Evolutionary conservation across 2,329 filamentous ascomycete species (phyloP).

Genomic region (Nigrospora sphaerica): DNA sequence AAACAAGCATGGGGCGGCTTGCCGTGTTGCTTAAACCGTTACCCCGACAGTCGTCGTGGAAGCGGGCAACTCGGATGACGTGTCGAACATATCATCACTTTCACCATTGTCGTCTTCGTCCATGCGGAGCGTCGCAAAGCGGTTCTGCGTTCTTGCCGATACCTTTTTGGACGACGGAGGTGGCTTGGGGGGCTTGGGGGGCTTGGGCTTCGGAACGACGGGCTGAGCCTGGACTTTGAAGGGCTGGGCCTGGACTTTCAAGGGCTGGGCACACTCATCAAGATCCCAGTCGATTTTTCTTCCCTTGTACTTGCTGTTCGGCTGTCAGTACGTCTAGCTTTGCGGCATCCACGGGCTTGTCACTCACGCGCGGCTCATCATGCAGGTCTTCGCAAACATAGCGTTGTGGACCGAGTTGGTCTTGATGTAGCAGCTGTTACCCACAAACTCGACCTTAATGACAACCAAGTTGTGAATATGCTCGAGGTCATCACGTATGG

Average conservation of each 20-base stretch:
- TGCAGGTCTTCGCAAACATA: conserved; percentile 68
- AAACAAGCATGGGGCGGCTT: too few relatives aligned
- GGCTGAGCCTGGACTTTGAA: too few relatives aligned
- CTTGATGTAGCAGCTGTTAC: conserved; percentile 57
- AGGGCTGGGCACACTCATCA: conserved; percentile 64
- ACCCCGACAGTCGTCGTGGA: conserved; percentile 13
- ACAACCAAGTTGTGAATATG: conserved; percentile 77
- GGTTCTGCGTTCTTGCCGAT: conserved; percentile 11
- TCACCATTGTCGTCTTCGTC: conserved; percentile 20
- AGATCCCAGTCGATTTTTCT: conserved; percentile 62
- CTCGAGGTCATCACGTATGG: conserved; percentile 66
- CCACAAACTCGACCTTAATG: conserved; percentile 53
- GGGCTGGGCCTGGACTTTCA: conserved; percentile 21
- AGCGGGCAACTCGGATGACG: conserved; percentile 22
- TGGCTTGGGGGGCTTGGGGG: conserved; percentile 6
- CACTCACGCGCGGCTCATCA: conserved; percentile 56
- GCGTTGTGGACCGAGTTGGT: conserved; percentile 74
- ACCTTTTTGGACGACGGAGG: conserved; percentile 5
- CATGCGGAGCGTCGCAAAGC: conserved; percentile 20
- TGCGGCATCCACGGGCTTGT: neutral
- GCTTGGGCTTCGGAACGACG: conserved; percentile 15
- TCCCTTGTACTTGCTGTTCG: conserved; percentile 56
- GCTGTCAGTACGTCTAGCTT: conserved; percentile 12
- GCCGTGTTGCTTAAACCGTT: conserved; percentile 6
- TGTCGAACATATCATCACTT: conserved; percentile 21